Evolutionary conservation across 192 early-diverging fungal species (phyloP).

Genomic region (Backusella circina): DNA sequence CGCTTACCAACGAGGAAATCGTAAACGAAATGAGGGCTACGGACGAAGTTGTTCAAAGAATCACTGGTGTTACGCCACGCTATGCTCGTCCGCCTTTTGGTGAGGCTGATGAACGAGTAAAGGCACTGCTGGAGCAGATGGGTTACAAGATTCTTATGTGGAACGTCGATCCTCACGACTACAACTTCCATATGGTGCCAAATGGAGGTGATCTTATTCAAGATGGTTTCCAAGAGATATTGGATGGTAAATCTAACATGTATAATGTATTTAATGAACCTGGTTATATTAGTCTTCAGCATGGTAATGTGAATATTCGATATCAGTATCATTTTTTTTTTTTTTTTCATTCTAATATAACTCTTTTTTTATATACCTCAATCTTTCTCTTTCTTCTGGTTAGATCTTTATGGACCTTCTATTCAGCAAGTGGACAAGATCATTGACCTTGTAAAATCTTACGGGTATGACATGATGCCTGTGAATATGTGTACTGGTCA

Average conservation of each 20-base stretch:
- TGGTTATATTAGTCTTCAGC: constrained; percentile 35
- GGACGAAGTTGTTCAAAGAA: constrained; percentile 43
- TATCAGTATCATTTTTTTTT: neutral
- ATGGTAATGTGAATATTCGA: constrained; percentile 17
- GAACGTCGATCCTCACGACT: constrained; percentile 37
- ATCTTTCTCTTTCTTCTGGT: neutral
- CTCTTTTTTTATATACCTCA: neutral
- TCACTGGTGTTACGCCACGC: constrained; percentile 48
- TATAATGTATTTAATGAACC: constrained; percentile 19
- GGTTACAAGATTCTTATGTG: constrained; percentile 34
- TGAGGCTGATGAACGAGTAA: constrained; percentile 57
- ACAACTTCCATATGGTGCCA: constrained; percentile 14
- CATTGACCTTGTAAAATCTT: neutral
- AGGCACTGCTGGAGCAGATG: constrained; percentile 37
- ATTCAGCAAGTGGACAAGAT: constrained; percentile 15
- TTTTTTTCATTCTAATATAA: neutral
- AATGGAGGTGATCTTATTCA: constrained; percentile 15
- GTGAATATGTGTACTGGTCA: constrained; percentile 19
- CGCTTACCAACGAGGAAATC: constrained; percentile 38
- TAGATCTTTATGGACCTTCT: constrained; percentile 26
- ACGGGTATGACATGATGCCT: constrained; percentile 15
- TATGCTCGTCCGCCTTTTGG: constrained; percentile 66
- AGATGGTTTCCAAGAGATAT: neutral
- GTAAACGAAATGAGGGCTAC: constrained; percentile 41
- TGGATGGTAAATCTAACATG: neutral